Base-by-base conservation (phyloP, 2,329 filamentous ascomycete genomes). In the Fusarium denticulatum region DNA sequence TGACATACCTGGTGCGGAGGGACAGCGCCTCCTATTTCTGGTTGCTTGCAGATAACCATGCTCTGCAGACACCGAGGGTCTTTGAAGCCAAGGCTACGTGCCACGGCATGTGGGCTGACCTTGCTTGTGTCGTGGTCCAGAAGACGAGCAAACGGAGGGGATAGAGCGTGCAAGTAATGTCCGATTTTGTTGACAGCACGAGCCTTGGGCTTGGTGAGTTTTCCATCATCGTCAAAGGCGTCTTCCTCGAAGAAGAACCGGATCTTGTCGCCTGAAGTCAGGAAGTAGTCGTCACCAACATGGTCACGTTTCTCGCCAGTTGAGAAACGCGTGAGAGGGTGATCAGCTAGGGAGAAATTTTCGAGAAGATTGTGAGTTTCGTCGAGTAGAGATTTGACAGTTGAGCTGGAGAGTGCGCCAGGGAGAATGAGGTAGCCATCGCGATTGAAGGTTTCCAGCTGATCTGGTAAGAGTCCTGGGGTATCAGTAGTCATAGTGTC, bases 1-100 rank as follows among this genome's bases (percentile, higher is more conserved):
- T 11, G n/a, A 43, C 43, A n/a, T 39, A 64, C 61, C 84, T 97
- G 95, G 81, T 99, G 96, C 28, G 94, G 90, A 2, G 93, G 94
- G 47, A 98, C 96, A 5, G 93, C 93, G 28, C 94, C 96, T 34
- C 96, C 96, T 60, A 98, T 98, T 83, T 97, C 94, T 28, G 96
- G 95, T 84, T 98, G 96, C 83, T 99, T 99, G 89, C 95, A 98
- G 77, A 99, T 98, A 34, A 98, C 88, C 96, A 99, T 99, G 81
- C 93, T 96, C 86, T 99, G 96, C 59, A 99, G 86, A 67, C 88
- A 89, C 26, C 92, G 86, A 5, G 95, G 94, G 81, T 97, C 94
- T 9, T 75, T 78, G 84, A 95, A 97, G 6, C 92, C 92, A 16
- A 97, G 86, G 14, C 88, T 88, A 49, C 85, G 85, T 2, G 95